Base-by-base conservation (phyloP, 495 filamentous ascomycete species). In the Patellaria atrata region DNA sequence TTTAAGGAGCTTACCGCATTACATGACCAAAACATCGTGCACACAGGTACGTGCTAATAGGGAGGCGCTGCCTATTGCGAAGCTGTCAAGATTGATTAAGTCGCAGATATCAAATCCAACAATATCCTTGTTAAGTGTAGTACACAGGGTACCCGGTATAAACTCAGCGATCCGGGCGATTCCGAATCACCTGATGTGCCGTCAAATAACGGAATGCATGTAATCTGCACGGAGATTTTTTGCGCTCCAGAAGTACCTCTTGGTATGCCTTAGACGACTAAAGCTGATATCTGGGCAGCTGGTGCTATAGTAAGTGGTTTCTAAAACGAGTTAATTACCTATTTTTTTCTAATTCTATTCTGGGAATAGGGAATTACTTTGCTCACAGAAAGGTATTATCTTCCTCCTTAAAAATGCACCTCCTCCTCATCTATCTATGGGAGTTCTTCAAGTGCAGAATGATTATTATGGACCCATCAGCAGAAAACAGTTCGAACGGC, bases 261-360 rank as follows among this genome's bases (percentile, higher is more conserved):
- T 3, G 45, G 50, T 26, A 47, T 60, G n/a, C 32, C 23, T 15
- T 63, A 47, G 59, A 46, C 40, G 15, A 55, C 59, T 33, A 20
- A 46, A 18, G 61, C 60, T 4, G 62, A 65, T 36, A 62, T 64
- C 35, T 67, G 59, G 62, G 62, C 59, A 22, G 56, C 63, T 43
- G 56, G 60, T 19, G 49, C 46, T 29, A 54, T 51, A 17, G 52
- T 43, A 51, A 49, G 50, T 46, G n/a, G n/a, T n/a, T n/a, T n/a
- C n/a, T n/a, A n/a, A n/a, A n/a, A n/a, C n/a, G n/a, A n/a, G n/a
- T n/a, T n/a, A n/a, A n/a, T n/a, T n/a, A n/a, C n/a, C n/a, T n/a
- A n/a, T n/a, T n/a, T n/a, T n/a, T n/a, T n/a, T n/a, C n/a, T n/a
- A n/a, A n/a, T n/a, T n/a, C n/a, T n/a, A n/a, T n/a, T n/a, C n/a